Conservation (phyloP, 352 stramenopile genomes). For the Phytophthora quininea region DNA sequence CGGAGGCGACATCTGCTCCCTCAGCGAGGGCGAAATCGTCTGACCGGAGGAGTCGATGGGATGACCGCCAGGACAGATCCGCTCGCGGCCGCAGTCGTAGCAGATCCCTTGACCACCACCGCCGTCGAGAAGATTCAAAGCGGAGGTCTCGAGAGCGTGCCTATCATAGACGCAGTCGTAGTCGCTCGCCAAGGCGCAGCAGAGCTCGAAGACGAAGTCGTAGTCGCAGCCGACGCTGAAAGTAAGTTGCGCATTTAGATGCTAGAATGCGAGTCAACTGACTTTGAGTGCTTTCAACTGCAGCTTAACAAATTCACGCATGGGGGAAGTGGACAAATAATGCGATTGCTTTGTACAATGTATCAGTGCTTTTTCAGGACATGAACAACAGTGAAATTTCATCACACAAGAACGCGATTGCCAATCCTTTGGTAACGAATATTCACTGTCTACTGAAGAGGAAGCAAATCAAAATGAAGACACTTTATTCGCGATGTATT, state of each 20-base stretch:
- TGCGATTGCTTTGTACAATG: no score
- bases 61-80: conserved; percentile 18
- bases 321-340: no score
- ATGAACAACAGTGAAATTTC: no score
- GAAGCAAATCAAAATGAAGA: no score
- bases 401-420: no score
- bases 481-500: no score
- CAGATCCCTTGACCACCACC: background rate
- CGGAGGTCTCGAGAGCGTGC: conserved; percentile 4
- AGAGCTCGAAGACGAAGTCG: conserved; percentile 29
- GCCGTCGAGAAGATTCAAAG: conserved; percentile 4
- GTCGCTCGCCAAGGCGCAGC: conserved; percentile 31
- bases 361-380: no score
- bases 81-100: conserved; percentile 9
- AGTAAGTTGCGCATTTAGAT: background rate
- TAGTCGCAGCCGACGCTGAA: conserved; percentile 13
- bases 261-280: no score
- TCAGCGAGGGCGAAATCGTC: conserved; percentile 1
- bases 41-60: conserved; percentile 28
- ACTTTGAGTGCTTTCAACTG: no score
- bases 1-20: conserved; percentile 1
- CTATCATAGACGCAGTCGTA: conserved; percentile 26
- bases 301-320: no score
- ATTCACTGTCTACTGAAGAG: no score
- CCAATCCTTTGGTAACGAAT: no score